A percentile compares a stretch with the other conserved stretches of the same genome.
Evolutionary conservation across 2,329 filamentous ascomycete species (phyloP).

Genomic region (Exserohilum rostratum): DNA sequence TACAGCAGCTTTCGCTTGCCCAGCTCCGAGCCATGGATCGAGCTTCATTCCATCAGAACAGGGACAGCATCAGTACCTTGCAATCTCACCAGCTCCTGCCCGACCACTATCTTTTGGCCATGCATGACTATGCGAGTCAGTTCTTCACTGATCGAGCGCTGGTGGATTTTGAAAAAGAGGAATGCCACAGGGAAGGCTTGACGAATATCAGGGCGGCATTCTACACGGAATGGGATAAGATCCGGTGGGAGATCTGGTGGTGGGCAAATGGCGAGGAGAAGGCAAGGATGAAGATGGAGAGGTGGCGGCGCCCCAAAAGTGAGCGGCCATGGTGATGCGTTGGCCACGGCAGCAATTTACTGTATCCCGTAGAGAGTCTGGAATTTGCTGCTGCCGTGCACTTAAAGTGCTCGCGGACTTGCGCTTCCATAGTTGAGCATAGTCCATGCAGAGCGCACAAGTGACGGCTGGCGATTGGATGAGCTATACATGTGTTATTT

Average conservation of each 20-base stretch:
- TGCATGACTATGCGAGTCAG: slow-evolving; percentile 9
- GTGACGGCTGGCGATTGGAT: too few species aligned
- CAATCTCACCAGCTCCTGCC: too few species aligned
- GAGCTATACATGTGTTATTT: background rate
- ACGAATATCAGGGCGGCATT: slow-evolving; percentile 16
- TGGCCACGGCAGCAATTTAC: background rate
- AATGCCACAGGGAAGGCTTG: background rate
- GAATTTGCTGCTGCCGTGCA: background rate
- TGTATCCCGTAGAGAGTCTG: too few species aligned
- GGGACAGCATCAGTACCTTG: background rate
- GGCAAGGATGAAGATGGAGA: slow-evolving; percentile 28
- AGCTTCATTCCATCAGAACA: background rate
- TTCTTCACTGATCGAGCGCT: slow-evolving; percentile 13
- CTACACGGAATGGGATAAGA: slow-evolving; percentile 15
- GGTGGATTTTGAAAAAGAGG: slow-evolving; percentile 14
- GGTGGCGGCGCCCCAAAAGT: slow-evolving; percentile 17
- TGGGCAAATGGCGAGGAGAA: slow-evolving; percentile 35
- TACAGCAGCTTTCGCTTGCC: background rate
- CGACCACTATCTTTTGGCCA: background rate
- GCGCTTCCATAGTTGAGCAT: background rate
- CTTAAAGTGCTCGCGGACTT: background rate
- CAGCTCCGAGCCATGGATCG: background rate
- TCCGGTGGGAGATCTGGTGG: slow-evolving; percentile 33
- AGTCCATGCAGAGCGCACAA: background rate
- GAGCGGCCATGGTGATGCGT: background rate